Conservation (phyloP, 768 basidiomycete genomes). For the Termitomyces titanicus region DNA sequence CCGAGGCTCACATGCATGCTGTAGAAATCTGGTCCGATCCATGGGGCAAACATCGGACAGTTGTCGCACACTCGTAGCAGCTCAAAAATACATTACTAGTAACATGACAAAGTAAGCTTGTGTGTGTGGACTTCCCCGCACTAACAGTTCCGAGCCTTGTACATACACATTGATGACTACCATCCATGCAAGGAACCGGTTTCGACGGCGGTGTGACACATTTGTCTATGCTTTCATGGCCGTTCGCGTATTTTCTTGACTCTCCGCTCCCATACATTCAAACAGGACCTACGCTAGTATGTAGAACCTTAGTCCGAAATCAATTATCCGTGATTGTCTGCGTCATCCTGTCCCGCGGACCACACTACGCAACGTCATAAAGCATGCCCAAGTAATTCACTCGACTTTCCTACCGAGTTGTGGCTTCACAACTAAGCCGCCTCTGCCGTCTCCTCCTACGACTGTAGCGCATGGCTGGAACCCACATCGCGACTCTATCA, state of each 20-base stretch:
- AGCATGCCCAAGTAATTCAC: too few relatives aligned
- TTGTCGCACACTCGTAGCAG: slow-evolving; percentile 49
- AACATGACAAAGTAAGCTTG: background rate
- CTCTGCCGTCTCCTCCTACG: too few relatives aligned
- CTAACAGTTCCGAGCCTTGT: slow-evolving; percentile 2
- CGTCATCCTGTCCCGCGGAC: slow-evolving; percentile 2
- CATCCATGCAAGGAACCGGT: background rate
- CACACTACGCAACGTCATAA: too few relatives aligned
- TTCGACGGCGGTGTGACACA: background rate
- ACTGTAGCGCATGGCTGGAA: too few relatives aligned
- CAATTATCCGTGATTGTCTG: background rate
- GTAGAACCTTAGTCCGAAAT: background rate
- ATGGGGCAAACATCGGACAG: slow-evolving; percentile 72
- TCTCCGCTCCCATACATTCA: background rate
- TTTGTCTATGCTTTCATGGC: too few relatives aligned
- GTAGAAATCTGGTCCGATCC: slow-evolving; percentile 79
- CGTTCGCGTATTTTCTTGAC: too few relatives aligned
- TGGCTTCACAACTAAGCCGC: too few relatives aligned
- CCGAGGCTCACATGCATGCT: slow-evolving; percentile 38
- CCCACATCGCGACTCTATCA: too few relatives aligned
- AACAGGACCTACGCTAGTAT: background rate
- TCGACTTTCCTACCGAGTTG: too few relatives aligned
- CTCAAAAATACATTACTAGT: background rate
- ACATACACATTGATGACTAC: slow-evolving; percentile 6
- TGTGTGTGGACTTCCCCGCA: background rate